Base-by-base conservation (phyloP, 139 green algal genomes). In the Chlorella sorokiniana region DNA sequence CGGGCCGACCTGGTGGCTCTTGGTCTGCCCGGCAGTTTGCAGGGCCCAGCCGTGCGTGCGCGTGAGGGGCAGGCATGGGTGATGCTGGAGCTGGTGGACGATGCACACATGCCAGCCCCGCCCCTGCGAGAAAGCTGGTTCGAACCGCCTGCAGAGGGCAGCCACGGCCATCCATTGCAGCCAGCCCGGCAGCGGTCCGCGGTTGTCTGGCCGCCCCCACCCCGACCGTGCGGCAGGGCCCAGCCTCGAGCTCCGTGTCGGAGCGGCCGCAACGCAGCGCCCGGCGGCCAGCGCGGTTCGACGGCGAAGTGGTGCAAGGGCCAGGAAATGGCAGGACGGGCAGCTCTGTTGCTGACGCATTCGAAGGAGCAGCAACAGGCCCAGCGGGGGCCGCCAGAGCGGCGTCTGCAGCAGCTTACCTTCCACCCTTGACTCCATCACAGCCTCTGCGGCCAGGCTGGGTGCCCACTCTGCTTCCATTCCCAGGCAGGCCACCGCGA, bases 241-340 rank as follows among this genome's bases (percentile, higher is more conserved):
- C 51, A 2, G 72, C 72, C 8, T 40, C 45, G 4, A 23, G n/a
- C 6, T n/a, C 45, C 33, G 37, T 44, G 7, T 35, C 69, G 9
- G 52, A 68, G 33, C 54, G 72, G 35, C 51, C 72, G 37, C 72
- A 79, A 14, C 72, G 72, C 72, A 89, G 89, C 23, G 20, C 23
- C 6, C 56, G 56, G 18, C 16, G 22, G 18, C 56, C 56, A 22
- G 16, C 56, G 56, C 56, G 56, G 18, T 65, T 33, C n/a, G 48
- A 56, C 11, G 48, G 16, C 14, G 48, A 56, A 16, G 11, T 16
- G 11, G 14, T 16, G 48, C 48, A 56, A 16, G 14, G 16, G 48
- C 48, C 11, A 16, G 14, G 14, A 56, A 16, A 16, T 56, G 16
- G 48, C 48, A 56, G 48, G 14, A n/a, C n/a, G n/a, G n/a, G n/a